Percentiles rank a stretch among this genome's conserved stretches.
Conservation (phyloP, 106 monocot species). For the Hemerocallis citrina region DNA sequence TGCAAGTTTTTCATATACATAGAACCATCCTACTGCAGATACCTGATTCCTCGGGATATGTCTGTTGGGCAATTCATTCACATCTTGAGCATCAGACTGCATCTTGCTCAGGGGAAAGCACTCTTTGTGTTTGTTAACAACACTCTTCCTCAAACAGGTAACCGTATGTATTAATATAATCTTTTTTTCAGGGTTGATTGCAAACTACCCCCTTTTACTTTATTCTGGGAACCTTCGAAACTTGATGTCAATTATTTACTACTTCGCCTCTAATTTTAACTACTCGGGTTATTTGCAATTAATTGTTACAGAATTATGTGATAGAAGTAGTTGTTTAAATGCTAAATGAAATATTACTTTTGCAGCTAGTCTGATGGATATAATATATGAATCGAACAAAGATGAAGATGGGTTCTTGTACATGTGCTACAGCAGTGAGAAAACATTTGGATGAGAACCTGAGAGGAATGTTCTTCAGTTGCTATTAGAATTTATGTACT, state of each 20-base stretch:
- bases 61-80: constrained; percentile 84
- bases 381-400: constrained; percentile 33
- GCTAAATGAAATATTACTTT: no score
- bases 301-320: no score
- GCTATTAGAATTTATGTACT: no score
- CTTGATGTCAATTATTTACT: no score
- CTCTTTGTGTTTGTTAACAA: constrained; percentile 86
- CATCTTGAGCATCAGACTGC: constrained; percentile 60
- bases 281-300: no score
- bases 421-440: constrained; percentile 57
- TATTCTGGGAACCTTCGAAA: no score
- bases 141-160: constrained; percentile 80
- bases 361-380: constrained; percentile 36
- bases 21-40: constrained; percentile 33
- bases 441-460: constrained; percentile 45
- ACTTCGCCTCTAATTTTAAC: no score
- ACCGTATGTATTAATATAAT: neutral
- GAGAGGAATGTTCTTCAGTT: no score
- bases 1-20: no score
- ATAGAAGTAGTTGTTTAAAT: no score
- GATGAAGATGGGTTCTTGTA: constrained; percentile 56
- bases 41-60: constrained; percentile 77
- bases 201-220: no score
- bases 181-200: no score
- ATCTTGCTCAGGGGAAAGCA: constrained; percentile 70